Evolutionary conservation across 163 green algal species (phyloP).

Genomic region (Scenedesmus sp.): DNA sequence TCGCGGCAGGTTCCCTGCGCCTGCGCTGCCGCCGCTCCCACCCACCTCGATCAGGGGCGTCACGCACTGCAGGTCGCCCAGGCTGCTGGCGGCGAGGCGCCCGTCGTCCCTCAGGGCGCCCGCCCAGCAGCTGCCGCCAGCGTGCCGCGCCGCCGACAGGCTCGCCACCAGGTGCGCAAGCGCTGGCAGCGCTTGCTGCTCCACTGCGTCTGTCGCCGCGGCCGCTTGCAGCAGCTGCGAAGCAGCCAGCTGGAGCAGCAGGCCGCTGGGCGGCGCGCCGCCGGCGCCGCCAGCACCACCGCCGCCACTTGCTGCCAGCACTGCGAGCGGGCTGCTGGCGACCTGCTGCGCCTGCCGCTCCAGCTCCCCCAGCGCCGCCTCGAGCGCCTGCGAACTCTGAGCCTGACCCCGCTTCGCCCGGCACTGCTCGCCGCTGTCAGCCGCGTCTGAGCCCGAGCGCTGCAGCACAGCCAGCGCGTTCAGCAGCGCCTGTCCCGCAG

Average conservation of each 20-base stretch:
- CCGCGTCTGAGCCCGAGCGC: too few species aligned
- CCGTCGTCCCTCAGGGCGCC: neutral
- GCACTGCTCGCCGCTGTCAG: too few species aligned
- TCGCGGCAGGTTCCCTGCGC: too few species aligned
- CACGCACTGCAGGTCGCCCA: neutral
- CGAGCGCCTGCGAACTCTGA: too few species aligned
- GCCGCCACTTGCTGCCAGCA: neutral
- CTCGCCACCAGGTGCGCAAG: too few species aligned
- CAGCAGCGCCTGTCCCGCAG: neutral
- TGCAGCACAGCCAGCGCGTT: neutral
- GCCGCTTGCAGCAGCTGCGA: slow-evolving; percentile 9
- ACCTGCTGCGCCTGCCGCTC: slow-evolving; percentile 8
- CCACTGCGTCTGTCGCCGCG: neutral
- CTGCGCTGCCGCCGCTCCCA: too few species aligned
- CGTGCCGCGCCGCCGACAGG: too few species aligned
- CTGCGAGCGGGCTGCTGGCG: neutral
- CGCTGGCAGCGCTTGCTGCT: neutral
- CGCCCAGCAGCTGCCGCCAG: neutral
- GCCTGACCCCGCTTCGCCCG: too few species aligned
- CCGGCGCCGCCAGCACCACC: neutral
- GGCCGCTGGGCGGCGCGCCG: neutral
- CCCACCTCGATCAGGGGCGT: slow-evolving; percentile 12
- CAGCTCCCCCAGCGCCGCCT: too few species aligned
- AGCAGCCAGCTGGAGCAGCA: slow-evolving; percentile 9
- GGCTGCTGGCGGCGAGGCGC: neutral